Percentiles rank a stretch among this genome's conserved stretches.
Evolutionary conservation across 495 filamentous ascomycete genomes (phyloP).

Genomic region (Aspergillus ostianus): DNA sequence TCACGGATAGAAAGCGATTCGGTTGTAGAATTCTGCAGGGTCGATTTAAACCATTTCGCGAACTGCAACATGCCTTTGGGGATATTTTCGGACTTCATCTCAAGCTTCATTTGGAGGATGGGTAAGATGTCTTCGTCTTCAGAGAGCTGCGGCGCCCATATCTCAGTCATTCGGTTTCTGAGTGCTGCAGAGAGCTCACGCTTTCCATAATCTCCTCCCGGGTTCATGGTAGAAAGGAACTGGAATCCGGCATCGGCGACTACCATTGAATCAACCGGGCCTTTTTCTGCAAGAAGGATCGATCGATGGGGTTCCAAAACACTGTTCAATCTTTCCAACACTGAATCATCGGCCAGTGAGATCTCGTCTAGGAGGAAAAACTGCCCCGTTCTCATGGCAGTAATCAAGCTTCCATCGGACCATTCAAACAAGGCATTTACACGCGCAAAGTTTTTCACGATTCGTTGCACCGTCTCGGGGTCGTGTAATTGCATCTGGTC

Average conservation of each 20-base stretch:
- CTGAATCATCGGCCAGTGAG: conserved; percentile 95
- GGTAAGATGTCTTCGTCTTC: conserved; percentile 82
- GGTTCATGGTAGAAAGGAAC: conserved; percentile 98
- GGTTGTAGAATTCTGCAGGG: conserved; percentile 68
- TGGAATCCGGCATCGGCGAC: conserved; percentile 82
- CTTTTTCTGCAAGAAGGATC: conserved; percentile 91
- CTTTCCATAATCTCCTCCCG: conserved; percentile 97
- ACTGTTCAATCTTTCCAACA: conserved; percentile 93
- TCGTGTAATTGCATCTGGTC: conserved; percentile 42
- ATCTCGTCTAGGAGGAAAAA: conserved; percentile 97
- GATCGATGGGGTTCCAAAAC: conserved; percentile 88
- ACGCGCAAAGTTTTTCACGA: conserved; percentile 59
- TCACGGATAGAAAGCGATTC: conserved; percentile 85
- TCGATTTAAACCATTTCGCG: conserved; percentile 84
- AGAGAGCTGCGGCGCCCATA: conserved; percentile 86
- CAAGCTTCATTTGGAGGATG: conserved; percentile 76
- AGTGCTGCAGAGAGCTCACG: conserved; percentile 93
- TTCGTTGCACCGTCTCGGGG: conserved; percentile 48
- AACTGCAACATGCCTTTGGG: conserved; percentile 72
- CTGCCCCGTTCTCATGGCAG: conserved; percentile 85
- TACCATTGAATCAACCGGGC: conserved; percentile 74
- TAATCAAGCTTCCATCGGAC: conserved; percentile 91
- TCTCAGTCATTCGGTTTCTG: conserved; percentile 96
- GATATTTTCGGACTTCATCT: conserved; percentile 45
- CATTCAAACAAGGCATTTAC: conserved; percentile 90